Evolutionary conservation across 805 yeast species (phyloP), one percentile per base, ranked within the genome.

Genomic region (Metschnikowia cubensis): DNA sequence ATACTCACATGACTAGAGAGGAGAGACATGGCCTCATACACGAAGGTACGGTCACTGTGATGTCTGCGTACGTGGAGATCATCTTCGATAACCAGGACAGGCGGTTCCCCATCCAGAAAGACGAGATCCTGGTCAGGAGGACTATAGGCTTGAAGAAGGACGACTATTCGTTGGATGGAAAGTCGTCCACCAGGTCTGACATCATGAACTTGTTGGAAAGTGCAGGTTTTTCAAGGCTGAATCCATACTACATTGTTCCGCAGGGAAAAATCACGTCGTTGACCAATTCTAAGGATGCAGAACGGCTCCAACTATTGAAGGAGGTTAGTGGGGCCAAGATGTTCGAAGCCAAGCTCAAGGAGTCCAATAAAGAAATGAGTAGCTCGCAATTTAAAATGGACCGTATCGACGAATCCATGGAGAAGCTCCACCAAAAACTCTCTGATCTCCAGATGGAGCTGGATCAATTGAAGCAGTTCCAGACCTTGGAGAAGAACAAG

Each of bases 241-340:
- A 90, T 56, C 97, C 97, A 0, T 92, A 91, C 67, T 92, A 92
- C 65, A 92, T 94, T 58, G 98, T 94, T 4, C 98, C 99, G 0
- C 99, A 94, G 68, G 99, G 99, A 18, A 77, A 88, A 59, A 89
- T 94, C 59, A 86, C 96, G 0, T 77, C 87, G 0, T 74, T 94
- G 51, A 92, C 98, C 0, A 89, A 89, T 62, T 92, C 97, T 0
- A 87, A 87, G 58, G 97, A 90, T 62, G 62, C 80, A 2, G 97
- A 91, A 62, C 79, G 97, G 53, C 73, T 92, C 46, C 77, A 80
- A 34, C 70, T 91, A 36, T 71, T 94, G 57, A 90, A 92, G 57
- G 96, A 90, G 61, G 96, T 92, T 33, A 94, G 97, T 31, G 99
- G 99, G 17, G 96, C 98, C 0, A 85, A 83, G 51, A 87, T 91